A percentile compares a stretch with the other conserved stretches of the same genome.
phyloP scores from a whole-genome alignment of 2,329 filamentous ascomycete genomes.

The Claviceps sorghi region DNA sequence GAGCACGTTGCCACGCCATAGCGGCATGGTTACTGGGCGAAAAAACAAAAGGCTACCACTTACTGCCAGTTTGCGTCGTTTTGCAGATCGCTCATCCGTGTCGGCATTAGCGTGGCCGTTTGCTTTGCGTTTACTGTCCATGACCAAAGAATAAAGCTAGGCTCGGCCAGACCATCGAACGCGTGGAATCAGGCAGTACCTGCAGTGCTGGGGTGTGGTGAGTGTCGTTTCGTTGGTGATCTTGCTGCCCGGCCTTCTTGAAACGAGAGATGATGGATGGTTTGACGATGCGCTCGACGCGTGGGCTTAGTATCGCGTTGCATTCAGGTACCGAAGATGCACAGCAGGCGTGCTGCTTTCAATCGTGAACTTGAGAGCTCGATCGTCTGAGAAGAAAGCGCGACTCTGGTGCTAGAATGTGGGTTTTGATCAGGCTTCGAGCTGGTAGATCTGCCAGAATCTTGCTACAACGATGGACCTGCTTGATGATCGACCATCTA shows the following conservation, averaged over 20 bases:
- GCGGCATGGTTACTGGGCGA: neutral
- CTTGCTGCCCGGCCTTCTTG: neutral
- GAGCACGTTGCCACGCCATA: too few species aligned
- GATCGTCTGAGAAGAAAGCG: neutral
- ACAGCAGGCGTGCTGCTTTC: slow-evolving; percentile 1
- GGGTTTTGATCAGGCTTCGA: neutral
- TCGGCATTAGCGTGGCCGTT: slow-evolving; percentile 31
- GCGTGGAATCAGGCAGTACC: neutral
- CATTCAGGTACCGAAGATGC: slow-evolving; percentile 1
- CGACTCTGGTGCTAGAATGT: neutral
- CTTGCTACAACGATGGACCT: neutral
- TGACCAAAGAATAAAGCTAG: slow-evolving; percentile 17
- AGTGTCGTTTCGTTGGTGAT: neutral
- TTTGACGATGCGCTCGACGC: slow-evolving; percentile 9
- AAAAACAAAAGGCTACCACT: slow-evolving; percentile 12
- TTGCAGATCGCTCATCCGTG: slow-evolving; percentile 37
- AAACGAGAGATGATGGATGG: neutral
- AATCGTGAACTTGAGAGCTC: neutral
- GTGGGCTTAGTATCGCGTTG: slow-evolving; percentile 9
- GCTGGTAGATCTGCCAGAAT: neutral
- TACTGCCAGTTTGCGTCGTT: slow-evolving; percentile 39
- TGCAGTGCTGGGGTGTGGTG: neutral
- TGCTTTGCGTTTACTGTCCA: slow-evolving; percentile 45
- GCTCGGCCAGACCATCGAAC: slow-evolving; percentile 14
- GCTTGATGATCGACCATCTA: neutral